A percentile compares a stretch with the other conserved stretches of the same genome.
Conservation (phyloP, 192 early-diverging fungal genomes). For the Backusella morwellensis region DNA sequence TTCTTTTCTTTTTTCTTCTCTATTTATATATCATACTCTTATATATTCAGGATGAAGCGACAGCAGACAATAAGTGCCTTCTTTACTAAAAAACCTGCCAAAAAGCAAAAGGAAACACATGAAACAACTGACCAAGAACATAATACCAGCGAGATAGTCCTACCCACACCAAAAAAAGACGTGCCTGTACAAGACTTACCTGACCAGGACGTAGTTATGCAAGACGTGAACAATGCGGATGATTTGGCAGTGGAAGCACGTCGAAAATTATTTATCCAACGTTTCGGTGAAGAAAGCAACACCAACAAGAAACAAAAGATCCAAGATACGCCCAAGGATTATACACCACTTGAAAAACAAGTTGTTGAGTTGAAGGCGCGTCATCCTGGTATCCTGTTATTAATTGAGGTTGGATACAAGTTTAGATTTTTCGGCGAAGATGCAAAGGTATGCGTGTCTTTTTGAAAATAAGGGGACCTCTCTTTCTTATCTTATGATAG, state of each 20-base stretch:
- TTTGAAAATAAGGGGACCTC: neutral
- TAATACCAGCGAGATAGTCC: neutral
- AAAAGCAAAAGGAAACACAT: neutral
- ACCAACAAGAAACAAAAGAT: neutral
- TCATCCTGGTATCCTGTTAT: conserved; percentile 72
- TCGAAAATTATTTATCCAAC: neutral
- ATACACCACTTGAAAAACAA: conserved; percentile 86
- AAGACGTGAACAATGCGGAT: neutral
- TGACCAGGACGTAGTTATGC: neutral
- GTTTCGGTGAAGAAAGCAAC: neutral
- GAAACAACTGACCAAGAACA: neutral
- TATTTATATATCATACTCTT: neutral
- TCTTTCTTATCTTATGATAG: conserved; percentile 23
- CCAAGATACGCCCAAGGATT: conserved; percentile 21
- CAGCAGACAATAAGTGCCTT: neutral
- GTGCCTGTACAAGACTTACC: neutral
- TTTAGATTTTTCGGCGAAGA: conserved; percentile 91
- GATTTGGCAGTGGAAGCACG: neutral
- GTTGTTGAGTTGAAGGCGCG: conserved; percentile 69
- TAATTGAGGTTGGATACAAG: conserved; percentile 95
- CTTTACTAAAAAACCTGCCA: neutral
- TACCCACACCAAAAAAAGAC: too few species aligned
- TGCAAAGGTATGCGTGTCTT: conserved; percentile 54
- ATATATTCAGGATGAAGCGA: neutral
- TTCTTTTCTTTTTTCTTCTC: neutral